Evolutionary conservation across 306 rosid genomes (phyloP).

Genomic region (Quercus mongolica): DNA sequence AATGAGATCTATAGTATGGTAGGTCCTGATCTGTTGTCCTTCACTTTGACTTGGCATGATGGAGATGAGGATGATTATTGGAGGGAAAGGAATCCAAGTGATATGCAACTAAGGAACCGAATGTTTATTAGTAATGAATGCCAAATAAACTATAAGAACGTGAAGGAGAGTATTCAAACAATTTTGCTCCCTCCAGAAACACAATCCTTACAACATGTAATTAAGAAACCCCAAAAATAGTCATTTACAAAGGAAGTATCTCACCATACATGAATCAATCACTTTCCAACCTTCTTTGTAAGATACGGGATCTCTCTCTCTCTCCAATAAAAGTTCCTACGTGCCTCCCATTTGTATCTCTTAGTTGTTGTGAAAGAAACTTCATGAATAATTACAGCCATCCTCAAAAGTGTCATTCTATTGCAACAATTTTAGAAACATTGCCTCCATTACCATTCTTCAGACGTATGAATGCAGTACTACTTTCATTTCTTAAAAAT

Average conservation of each 20-base stretch:
- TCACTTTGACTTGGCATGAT: neutral
- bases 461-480: neutral
- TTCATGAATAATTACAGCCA: neutral
- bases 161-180: neutral
- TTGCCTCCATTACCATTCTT: neutral
- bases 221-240: neutral
- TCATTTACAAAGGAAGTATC: slow-evolving; percentile 18
- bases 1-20: too few species aligned
- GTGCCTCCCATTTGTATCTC: neutral
- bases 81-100: too few species aligned
- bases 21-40: too few species aligned
- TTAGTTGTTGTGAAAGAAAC: neutral
- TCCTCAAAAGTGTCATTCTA: neutral
- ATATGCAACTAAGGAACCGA: neutral
- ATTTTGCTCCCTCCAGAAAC: slow-evolving; percentile 19
- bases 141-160: neutral
- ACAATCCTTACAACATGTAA: slow-evolving; percentile 38
- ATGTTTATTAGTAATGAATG: neutral
- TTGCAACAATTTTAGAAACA: neutral
- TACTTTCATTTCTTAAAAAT: neutral
- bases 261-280: slow-evolving; percentile 23
- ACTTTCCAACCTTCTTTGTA: neutral
- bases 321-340: slow-evolving; percentile 8
- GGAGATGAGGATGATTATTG: neutral
- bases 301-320: neutral